phyloP scores from a whole-genome alignment of 2,329 filamentous ascomycete species.

The Scopulariopsis brevicaulis region DNA sequence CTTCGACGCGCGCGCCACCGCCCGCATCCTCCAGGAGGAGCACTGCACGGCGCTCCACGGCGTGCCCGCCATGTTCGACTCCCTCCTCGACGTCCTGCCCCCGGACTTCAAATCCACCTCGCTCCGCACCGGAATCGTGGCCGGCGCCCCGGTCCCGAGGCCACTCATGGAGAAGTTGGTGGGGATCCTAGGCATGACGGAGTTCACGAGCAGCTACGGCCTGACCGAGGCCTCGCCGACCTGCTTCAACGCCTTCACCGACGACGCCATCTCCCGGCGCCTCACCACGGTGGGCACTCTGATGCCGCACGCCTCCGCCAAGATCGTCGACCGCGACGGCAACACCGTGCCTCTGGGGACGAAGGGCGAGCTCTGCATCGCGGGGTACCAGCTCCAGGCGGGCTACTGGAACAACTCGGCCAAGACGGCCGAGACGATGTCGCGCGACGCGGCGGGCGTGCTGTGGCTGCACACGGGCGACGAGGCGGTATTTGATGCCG shows the following conservation, averaged over 20 bases:
- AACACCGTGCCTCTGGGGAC: constrained; percentile 55
- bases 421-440: constrained; percentile 56
- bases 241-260: constrained; percentile 69
- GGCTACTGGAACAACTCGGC: constrained; percentile 59
- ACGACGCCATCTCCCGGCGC: constrained; percentile 55
- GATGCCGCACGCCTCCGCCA: constrained; percentile 65
- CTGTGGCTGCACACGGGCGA: constrained; percentile 60
- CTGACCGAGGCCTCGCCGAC: constrained; percentile 71
- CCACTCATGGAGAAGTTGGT: constrained; percentile 66
- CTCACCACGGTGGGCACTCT: constrained; percentile 65
- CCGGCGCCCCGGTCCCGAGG: constrained; percentile 64
- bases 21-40: constrained; percentile 56
- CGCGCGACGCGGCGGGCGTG: constrained; percentile 37
- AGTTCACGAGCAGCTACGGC: constrained; percentile 61
- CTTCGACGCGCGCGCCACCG: constrained; percentile 56
- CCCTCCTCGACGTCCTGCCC: constrained; percentile 36
- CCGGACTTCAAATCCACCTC: constrained; percentile 31
- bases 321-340: constrained; percentile 62
- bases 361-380: constrained; percentile 65
- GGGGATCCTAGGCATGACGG: constrained; percentile 60
- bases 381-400: constrained; percentile 64
- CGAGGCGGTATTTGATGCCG: constrained; percentile 54
- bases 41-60: constrained; percentile 67
- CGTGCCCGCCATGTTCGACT: constrained; percentile 77
- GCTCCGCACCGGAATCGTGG: constrained; percentile 67